Percentiles rank a stretch among this genome's conserved stretches.
Evolutionary conservation across 2,329 filamentous ascomycete species (phyloP).

Genomic region (Diaporthe humulicola): DNA sequence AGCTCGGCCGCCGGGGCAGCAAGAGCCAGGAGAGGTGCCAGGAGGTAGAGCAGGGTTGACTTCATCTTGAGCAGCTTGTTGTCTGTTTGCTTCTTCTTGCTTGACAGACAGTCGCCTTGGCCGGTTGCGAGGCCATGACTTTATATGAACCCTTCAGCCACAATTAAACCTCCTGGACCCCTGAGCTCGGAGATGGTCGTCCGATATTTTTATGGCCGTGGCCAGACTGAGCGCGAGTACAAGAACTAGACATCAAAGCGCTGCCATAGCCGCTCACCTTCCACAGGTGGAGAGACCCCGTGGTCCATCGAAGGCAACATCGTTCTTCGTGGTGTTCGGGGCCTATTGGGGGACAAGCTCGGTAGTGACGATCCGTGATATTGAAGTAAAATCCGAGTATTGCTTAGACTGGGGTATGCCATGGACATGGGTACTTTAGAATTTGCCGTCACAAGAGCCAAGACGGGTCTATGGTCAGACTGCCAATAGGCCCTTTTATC

Average conservation of each 20-base stretch:
- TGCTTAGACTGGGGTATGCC: slow-evolving; percentile 11
- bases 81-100: not conserved
- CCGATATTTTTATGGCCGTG: slow-evolving; percentile 1
- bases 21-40: slow-evolving; percentile 47
- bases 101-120: not conserved
- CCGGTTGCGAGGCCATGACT: not conserved
- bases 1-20: slow-evolving; percentile 50
- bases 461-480: slow-evolving; percentile 20
- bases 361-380: slow-evolving; percentile 24
- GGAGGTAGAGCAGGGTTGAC: slow-evolving; percentile 50
- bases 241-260: not conserved
- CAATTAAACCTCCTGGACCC: not conserved
- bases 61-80: slow-evolving; percentile 45
- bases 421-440: slow-evolving; percentile 18
- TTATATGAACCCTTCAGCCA: not conserved
- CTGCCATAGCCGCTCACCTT: not conserved
- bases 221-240: not conserved
- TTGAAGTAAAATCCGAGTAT: slow-evolving; percentile 20
- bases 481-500: slow-evolving; percentile 26
- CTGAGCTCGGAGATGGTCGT: slow-evolving; percentile 21
- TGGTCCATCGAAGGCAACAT: not conserved
- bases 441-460: slow-evolving; percentile 12
- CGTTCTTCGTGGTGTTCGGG: not conserved
- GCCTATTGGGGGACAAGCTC: not conserved
- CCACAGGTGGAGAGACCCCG: slow-evolving; percentile 14